Evolutionary conservation across 495 filamentous ascomycete genomes (phyloP).

Genomic region (Penicillium steckii): DNA sequence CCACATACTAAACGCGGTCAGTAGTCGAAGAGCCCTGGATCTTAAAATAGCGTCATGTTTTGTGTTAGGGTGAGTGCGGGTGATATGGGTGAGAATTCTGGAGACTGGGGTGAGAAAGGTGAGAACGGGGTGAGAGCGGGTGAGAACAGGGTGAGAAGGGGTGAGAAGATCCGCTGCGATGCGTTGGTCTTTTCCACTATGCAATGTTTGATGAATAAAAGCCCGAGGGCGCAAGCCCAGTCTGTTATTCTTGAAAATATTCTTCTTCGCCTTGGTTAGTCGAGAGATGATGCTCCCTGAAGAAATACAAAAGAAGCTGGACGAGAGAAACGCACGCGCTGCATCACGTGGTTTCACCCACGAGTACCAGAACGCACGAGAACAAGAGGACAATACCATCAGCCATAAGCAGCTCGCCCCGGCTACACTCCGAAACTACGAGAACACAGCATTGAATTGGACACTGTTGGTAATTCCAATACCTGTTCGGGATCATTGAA

Average conservation of each 20-base stretch:
- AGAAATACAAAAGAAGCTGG: slow-evolving; percentile 4
- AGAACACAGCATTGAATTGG: slow-evolving; percentile 10
- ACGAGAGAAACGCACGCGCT: slow-evolving; percentile 15
- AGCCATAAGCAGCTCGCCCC: slow-evolving; percentile 13
- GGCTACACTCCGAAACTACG: slow-evolving; percentile 20
- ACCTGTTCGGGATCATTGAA: neutral
- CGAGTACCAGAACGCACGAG: slow-evolving; percentile 15
- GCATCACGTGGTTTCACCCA: slow-evolving; percentile 21
- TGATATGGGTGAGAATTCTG: no score
- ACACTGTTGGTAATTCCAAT: slow-evolving; percentile 7
- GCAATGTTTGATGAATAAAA: neutral
- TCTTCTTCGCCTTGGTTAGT: neutral
- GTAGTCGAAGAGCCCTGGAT: no score
- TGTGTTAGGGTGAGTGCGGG: no score
- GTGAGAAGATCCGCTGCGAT: neutral
- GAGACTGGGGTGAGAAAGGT: no score
- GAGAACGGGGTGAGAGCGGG: slow-evolving; percentile 7
- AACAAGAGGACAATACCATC: slow-evolving; percentile 16
- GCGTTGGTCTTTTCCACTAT: neutral
- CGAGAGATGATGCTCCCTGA: neutral
- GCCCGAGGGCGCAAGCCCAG: neutral
- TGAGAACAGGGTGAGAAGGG: slow-evolving; percentile 6
- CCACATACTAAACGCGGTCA: no score
- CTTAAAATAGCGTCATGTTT: no score
- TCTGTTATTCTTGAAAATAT: neutral